These are phyloP conservation scores for Metschnikowia continentalis DNA, from an alignment of 805 yeast genomes.

Conservation along the genomic window DNA sequence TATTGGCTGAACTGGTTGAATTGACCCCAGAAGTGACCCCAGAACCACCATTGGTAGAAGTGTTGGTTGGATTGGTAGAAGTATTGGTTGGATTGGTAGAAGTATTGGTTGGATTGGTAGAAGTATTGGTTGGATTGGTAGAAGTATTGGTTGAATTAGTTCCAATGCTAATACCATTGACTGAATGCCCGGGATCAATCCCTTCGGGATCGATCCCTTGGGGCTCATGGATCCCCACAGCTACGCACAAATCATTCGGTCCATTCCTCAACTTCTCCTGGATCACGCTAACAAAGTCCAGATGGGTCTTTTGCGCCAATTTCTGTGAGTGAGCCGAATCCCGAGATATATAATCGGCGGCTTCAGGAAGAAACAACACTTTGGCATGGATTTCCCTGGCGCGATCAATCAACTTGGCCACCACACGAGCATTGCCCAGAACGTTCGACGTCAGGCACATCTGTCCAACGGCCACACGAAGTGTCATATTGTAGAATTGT, in stretches of 20 bases:
- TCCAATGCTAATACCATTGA: too few species aligned
- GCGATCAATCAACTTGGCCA: constrained; percentile 52
- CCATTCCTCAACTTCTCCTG: constrained; percentile 37
- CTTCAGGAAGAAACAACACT: constrained; percentile 87
- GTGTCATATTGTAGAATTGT: not conserved
- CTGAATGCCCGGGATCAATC: too few species aligned
- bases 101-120: too few species aligned
- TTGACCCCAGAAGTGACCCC: too few species aligned
- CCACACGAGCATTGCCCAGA: constrained; percentile 54
- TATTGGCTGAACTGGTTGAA: too few species aligned
- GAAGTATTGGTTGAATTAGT: too few species aligned
- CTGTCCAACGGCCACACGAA: constrained; percentile 78
- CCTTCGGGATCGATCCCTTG: constrained; percentile 6
- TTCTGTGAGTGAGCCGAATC: constrained; percentile 60
- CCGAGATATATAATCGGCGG: constrained; percentile 80
- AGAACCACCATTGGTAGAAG: too few species aligned
- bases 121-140: too few species aligned
- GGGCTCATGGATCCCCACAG: constrained; percentile 90
- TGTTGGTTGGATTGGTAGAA: too few species aligned
- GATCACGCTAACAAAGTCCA: constrained; percentile 40
- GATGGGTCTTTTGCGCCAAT: constrained; percentile 45
- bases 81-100: too few species aligned
- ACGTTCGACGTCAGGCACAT: constrained; percentile 69
- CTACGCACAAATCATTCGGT: constrained; percentile 49
- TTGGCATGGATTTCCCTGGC: constrained; percentile 62